Evolutionary conservation across 495 filamentous ascomycete species (phyloP), one percentile per base, ranked within the genome.

Genomic region (Penicillium cosmopolitanum): DNA sequence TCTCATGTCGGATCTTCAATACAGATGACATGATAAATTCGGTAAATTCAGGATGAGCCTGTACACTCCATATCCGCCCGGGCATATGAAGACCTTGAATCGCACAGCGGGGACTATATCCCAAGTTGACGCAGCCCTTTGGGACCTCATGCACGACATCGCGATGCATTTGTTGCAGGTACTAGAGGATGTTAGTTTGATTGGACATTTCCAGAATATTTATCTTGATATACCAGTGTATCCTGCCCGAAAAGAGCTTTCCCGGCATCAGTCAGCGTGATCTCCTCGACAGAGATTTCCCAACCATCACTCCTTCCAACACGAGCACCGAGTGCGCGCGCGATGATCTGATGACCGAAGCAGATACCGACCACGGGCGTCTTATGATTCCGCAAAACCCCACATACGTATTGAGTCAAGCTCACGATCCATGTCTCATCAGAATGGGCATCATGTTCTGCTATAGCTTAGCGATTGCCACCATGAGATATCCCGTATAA

Each of bases 331-430:
- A 96, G 65, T 3, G 92, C 92, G 12, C 93, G 80, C 0, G 84
- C 91, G 56, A 96, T 77, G 51, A 96, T 93, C 73, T 97, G 92
- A 68, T 96, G 92, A n/a, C 93, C 93, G 68, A 93, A 96, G 66
- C 93, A 96, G 10, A 95, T 82, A 4, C 93, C 93, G 31, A 96
- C 77, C 13, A 94, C 76, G 6, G 82, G 80, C 44, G 93, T 82
- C 58, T 79, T 72, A n/a, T 73, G 64, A 42, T 84, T 74, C 50
- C 70, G 62, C 46, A 90, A 67, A 53, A 86, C 51, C 33, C 78
- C 70, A 42, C 79, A 78, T 0, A 83, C 77, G 66, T 85, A 96
- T 33, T 85, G 80, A 0, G 89, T 86, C 1, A 96, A 80, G 9
- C 79, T 78, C 13, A 85, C 18, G 31, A 96, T 91, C 93, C 91